These are phyloP conservation scores for Drechslera avenae DNA, from an alignment of 2,329 filamentous ascomycete genomes.

Conservation along the genomic window DNA sequence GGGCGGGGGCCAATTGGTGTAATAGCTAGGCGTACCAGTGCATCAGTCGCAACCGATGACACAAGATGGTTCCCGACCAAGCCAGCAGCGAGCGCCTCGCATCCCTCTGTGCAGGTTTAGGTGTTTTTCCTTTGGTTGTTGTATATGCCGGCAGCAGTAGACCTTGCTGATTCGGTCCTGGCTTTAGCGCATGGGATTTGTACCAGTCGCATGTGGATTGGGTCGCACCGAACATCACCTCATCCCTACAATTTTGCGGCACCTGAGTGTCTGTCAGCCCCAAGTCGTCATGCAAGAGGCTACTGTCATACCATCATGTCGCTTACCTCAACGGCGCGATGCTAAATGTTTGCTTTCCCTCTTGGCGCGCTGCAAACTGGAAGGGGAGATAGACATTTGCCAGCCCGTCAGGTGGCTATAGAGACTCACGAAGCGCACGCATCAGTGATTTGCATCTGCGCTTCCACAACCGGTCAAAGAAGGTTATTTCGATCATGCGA, in stretches of 20 bases:
- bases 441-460: neutral
- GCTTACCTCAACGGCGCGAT: constrained; percentile 2
- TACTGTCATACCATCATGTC: neutral
- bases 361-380: neutral
- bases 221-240: constrained; percentile 1
- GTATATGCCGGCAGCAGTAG: too few species aligned
- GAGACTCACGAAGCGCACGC: constrained; percentile 6
- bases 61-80: neutral
- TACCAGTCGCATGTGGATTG: too few species aligned
- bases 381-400: neutral
- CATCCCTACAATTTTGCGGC: constrained; percentile 6
- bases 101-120: too few species aligned
- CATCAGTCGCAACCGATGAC: neutral
- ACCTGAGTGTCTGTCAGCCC: constrained; percentile 3
- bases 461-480: neutral
- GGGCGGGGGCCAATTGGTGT: neutral
- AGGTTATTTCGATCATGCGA: neutral
- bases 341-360: neutral
- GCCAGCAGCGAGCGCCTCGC: too few species aligned
- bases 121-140: too few species aligned
- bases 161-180: too few species aligned
- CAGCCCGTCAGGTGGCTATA: neutral
- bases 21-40: neutral
- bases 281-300: neutral
- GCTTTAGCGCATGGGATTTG: too few species aligned